Evolutionary conservation across 2,329 filamentous ascomycete species (phyloP), one percentile per base, ranked within the genome.

Genomic region (Diaporthe destruens): DNA sequence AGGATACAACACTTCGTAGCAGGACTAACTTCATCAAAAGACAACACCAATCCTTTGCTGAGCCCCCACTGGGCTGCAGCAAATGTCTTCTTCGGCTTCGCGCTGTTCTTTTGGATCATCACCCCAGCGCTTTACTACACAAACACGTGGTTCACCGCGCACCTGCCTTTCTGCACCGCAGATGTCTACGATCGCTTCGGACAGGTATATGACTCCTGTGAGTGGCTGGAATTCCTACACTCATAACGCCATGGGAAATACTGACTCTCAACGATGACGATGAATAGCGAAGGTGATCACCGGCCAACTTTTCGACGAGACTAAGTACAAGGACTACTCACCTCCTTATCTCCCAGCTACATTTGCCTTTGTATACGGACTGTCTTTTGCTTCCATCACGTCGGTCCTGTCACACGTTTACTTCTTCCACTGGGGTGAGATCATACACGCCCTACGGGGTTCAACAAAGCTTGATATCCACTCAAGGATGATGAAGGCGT

Each of bases 391-490:
- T 3, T 79, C 78, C 2, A 78, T 80, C 66, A 79, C 78, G 29
- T 79, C 77, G 39, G 80, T 81, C 25, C 70, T 80, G 23, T 77
- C 79, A 11, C 79, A 81, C 57, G 77, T 80, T 63, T 88, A 92
- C 82, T 93, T 94, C 81, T 88, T 95, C 77, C 92, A 93, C 78
- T 93, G 91, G 91, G 73, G 76, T 7, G 78, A 80, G 55, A 75
- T 81, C n/a, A 76, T 76, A 39, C 76, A 78, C 20, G 78, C 77
- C 1, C 18, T 80, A 8, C 75, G 75, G 20, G 79, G 79, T 2
- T 75, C 78, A n/a, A 75, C 76, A 25, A 78, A 77, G 57, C 77
- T 79, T 16, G 85, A 86, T 55, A 77, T 86, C 20, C 84, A 86
- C 72, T 80, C 81, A 3, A 82, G 84, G 18, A 78, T 86, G 44